Conservation (phyloP, 306 rosid species). For the Begonia peltatifolia region DNA sequence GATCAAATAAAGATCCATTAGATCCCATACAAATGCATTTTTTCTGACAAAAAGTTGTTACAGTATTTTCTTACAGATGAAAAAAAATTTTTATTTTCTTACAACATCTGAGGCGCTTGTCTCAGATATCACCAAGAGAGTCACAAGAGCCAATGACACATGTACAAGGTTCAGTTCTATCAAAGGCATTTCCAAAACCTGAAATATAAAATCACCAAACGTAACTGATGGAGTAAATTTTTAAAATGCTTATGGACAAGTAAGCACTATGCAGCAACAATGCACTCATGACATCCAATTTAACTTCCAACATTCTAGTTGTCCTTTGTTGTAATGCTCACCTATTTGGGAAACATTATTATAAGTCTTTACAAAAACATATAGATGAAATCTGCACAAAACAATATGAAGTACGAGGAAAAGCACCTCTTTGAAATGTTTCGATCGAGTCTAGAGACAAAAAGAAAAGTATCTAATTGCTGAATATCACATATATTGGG, state of each 20-base stretch:
- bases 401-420: too few species aligned
- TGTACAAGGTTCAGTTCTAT: slow-evolving; percentile 5
- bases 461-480: too few species aligned
- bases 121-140: slow-evolving; percentile 10
- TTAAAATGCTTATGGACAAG: not conserved
- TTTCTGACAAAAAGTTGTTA: not conserved
- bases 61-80: not conserved
- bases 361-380: too few species aligned
- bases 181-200: slow-evolving; percentile 21
- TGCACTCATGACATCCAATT: not conserved
- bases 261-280: not conserved
- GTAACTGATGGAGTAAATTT: not conserved
- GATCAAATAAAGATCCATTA: slow-evolving; percentile 7
- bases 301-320: not conserved
- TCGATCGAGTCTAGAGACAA: too few species aligned
- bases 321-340: too few species aligned
- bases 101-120: slow-evolving; percentile 26
- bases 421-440: too few species aligned
- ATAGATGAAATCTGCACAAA: too few species aligned
- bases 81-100: not conserved
- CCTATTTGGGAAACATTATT: too few species aligned
- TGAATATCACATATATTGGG: too few species aligned
- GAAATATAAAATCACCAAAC: slow-evolving; percentile 2
- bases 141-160: slow-evolving; percentile 11
- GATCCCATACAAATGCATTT: not conserved